Evolutionary conservation across 73 alveolate species (phyloP).

Genomic region (Paramecium sexaurelia): DNA sequence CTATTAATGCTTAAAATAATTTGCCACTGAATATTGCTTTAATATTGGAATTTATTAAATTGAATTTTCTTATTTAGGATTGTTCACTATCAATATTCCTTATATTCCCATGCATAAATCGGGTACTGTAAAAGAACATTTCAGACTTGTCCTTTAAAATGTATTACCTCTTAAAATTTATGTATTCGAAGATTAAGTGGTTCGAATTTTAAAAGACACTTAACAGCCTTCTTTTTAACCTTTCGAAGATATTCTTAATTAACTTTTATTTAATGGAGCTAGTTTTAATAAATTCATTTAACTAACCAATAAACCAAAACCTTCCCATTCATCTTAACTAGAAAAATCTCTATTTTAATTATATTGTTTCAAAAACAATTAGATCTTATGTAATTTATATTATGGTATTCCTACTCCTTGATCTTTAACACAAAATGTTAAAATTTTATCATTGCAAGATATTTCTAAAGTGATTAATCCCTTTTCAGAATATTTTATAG

Average conservation of each 20-base stretch:
- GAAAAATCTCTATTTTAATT: neutral
- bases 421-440: constrained; percentile 42
- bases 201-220: neutral
- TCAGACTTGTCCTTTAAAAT: neutral
- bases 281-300: constrained; percentile 22
- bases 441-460: neutral
- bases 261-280: constrained; percentile 37
- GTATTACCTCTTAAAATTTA: neutral
- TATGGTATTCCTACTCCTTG: constrained; percentile 58
- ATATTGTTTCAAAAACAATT: neutral
- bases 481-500: constrained; percentile 38
- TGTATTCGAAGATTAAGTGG: neutral
- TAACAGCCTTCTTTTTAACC: constrained; percentile 19
- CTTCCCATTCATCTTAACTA: constrained; percentile 35
- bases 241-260: neutral
- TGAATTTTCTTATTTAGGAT: neutral
- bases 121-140: neutral
- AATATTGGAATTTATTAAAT: neutral
- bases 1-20: neutral
- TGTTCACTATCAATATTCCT: neutral
- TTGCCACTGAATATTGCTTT: neutral
- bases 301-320: constrained; percentile 55
- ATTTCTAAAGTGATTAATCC: constrained; percentile 37
- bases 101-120: constrained; percentile 4
- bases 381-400: neutral